Percentiles rank a stretch among this genome's conserved stretches.
Conservation (phyloP, 345 rosid genomes). For the Corchorus capsularis region DNA sequence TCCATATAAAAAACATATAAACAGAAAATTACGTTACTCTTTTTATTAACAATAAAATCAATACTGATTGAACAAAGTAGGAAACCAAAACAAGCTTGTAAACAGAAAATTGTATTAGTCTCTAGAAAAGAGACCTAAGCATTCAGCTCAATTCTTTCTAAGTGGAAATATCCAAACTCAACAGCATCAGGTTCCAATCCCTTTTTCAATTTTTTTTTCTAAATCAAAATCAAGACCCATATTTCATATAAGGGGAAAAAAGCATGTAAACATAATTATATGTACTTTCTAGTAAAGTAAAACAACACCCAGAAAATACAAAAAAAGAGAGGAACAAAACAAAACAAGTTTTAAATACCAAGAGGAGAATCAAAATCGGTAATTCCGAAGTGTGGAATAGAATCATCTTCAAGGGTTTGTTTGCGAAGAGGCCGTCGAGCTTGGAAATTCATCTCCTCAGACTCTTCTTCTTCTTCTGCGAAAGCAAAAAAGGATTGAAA, state of each 20-base stretch:
- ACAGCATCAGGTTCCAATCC: neutral
- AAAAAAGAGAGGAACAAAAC: neutral
- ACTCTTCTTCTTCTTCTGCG: slow-evolving; percentile 37
- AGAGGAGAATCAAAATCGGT: slow-evolving; percentile 60
- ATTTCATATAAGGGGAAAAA: neutral
- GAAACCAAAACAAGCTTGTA: neutral
- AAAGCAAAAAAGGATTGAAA: neutral
- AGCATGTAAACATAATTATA: neutral
- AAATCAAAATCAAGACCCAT: neutral
- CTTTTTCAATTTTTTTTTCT: neutral
- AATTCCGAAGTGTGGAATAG: slow-evolving; percentile 38
- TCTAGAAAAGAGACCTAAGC: neutral
- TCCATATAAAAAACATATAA: neutral
- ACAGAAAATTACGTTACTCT: neutral
- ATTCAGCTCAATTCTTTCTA: neutral
- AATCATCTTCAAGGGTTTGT: slow-evolving; percentile 26
- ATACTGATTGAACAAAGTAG: neutral
- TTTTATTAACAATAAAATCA: neutral
- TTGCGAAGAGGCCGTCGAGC: slow-evolving; percentile 43
- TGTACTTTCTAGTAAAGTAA: neutral
- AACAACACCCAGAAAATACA: neutral
- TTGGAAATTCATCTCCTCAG: slow-evolving; percentile 29
- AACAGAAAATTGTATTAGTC: neutral
- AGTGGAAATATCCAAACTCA: neutral
- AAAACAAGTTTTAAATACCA: slow-evolving; percentile 19